Percentiles rank a stretch among this genome's conserved stretches.
Evolutionary conservation across 148 eudicot genomes (phyloP).

Genomic region (Amaranthus hypochondriacus): DNA sequence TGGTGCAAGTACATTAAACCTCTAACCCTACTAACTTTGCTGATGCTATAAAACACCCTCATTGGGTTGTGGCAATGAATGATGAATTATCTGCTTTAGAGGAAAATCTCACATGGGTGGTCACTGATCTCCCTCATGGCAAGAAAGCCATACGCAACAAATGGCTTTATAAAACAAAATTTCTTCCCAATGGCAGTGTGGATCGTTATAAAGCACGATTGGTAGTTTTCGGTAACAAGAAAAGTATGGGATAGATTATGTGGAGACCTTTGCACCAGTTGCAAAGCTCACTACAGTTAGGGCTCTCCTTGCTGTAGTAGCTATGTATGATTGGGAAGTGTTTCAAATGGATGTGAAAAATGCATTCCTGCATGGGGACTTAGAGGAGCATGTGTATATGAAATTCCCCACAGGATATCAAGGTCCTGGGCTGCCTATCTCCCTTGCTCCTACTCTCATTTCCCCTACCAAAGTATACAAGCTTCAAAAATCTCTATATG

Average conservation of each 20-base stretch:
- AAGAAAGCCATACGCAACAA: background rate
- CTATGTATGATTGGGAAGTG: background rate
- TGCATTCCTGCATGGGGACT: background rate
- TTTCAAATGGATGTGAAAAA: constrained; percentile 3
- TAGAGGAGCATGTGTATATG: too few species aligned
- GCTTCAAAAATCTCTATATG: background rate
- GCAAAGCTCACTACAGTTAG: background rate
- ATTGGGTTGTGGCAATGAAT: background rate
- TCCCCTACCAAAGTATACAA: background rate
- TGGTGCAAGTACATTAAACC: background rate
- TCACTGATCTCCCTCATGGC: background rate
- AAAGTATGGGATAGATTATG: too few species aligned
- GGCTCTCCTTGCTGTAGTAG: background rate
- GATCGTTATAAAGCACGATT: background rate
- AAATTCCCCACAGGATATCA: background rate
- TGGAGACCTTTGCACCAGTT: too few species aligned
- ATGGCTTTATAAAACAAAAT: background rate
- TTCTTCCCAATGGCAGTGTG: background rate
- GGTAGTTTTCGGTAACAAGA: too few species aligned
- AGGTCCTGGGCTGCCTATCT: background rate
- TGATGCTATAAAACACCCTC: background rate
- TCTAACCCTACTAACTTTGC: background rate
- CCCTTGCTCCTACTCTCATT: too few species aligned
- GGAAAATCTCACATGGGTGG: background rate
- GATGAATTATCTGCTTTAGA: background rate